Base-by-base conservation (phyloP, 2,329 filamentous ascomycete species). In the Microdochium nivale region DNA sequence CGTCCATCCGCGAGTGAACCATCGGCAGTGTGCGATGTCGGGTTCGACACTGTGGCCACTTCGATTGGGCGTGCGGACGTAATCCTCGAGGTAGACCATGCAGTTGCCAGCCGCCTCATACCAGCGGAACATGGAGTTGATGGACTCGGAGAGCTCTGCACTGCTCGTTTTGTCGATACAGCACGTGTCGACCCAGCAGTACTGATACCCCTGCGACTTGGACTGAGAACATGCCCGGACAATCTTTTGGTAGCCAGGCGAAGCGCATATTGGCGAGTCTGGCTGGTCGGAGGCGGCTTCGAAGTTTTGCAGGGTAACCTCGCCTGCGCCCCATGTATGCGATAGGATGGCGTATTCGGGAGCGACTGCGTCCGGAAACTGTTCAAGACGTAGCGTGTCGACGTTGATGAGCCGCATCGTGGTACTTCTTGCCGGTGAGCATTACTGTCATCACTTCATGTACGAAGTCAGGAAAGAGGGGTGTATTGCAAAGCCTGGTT, bases 321-420 rank as follows among this genome's bases (percentile, higher is more conserved):
- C 62, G 8, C 49, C 47, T 25, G 52, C 54, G 23, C 52, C 52
- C 62, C 62, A 64, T 25, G 51, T 56, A 49, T 65, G 62, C 4
- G 61, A 64, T 9, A 65, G 53, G 11, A 64, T 63, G 1, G 57
- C 62, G 49, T 64, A 64, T 13, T 59, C 16, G 4, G 47, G 47
- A 23, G 24, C 43, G 25, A 58, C 58, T 21, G 49, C 48, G 14
- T 55, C 53, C 46, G 48, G 23, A n/a, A 35, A 37, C 33, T 19
- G n/a, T n/a, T n/a, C n/a, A n/a, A n/a, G n/a, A n/a, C n/a, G n/a
- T n/a, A n/a, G n/a, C n/a, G n/a, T n/a, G n/a, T n/a, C n/a, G n/a
- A n/a, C n/a, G n/a, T n/a, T n/a, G n/a, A n/a, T n/a, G n/a, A n/a
- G n/a, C n/a, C n/a, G n/a, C n/a, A n/a, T n/a, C n/a, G n/a, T n/a